Evolutionary conservation across 225 moss, liverwort and hornwort species (phyloP), one percentile per base, ranked within the genome.

Genomic region (Physcomitrium patens): DNA sequence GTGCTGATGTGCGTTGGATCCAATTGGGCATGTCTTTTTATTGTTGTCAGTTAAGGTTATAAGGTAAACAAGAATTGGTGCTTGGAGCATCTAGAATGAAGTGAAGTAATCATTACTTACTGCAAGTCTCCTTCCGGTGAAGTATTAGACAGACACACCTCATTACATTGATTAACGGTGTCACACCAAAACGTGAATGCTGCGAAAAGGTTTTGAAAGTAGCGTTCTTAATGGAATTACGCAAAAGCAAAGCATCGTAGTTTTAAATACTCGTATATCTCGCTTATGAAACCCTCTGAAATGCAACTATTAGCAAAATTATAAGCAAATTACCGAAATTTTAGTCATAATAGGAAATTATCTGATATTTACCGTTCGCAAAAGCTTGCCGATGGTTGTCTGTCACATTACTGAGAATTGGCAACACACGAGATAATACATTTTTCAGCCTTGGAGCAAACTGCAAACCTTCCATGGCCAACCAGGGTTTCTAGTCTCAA

Each of bases 161-260:
- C 93, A 76, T 82, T 83, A 72, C 85, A 87, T 57, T 87, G 87
- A 9, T 75, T 83, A 67, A 96, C 89, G 59, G 93, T 84, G 78
- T 87, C 86, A 80, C 93, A 90, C 95, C 95, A 96, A 78, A 85
- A 91, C 49, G 89, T 86, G 76, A 93, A 93, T 67, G 93, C 95
- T 96, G 86, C 72, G 73, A 82, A 67, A 37, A 37, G 17, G 7
- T 22, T 61, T 69, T 26, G 60, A 45, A 52, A 65, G 45, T 52
- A 78, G 24, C 9, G 6, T 44, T 28, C 18, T 27, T 23, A 53
- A 14, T 69, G 26, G 53, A 56, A 71, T 55, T 65, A 15, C 60
- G 4, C 57, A 10, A 63, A 79, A 63, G 60, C 15, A 37, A 71
- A 68, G 45, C 43, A 75, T 20, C 17, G 17, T 62, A 37, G 48